phyloP scores from a whole-genome alignment of 2,329 filamentous ascomycete species.

The Penicillium hordei region DNA sequence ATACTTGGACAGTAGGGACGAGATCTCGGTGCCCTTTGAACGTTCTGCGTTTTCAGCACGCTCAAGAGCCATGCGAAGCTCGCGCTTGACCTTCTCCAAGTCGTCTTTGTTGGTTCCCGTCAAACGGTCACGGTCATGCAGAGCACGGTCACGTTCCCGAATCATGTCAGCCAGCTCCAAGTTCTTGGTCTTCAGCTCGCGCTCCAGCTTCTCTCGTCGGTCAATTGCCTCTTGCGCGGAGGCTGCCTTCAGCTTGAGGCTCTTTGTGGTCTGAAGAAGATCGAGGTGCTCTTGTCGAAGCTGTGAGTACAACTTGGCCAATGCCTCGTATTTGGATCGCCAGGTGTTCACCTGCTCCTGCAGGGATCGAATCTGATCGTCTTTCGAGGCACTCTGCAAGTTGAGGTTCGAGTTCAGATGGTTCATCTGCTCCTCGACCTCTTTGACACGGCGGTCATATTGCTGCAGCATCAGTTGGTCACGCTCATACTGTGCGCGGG shows the following conservation, averaged over 20 bases:
- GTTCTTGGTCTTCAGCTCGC: conserved; percentile 99
- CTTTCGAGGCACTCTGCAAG: conserved; percentile 83
- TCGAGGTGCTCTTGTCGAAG: conserved; percentile 93
- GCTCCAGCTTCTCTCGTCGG: conserved; percentile 87
- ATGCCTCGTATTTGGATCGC: conserved; percentile 92
- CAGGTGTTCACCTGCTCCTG: conserved; percentile 98
- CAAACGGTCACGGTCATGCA: conserved; percentile 90
- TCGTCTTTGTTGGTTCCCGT: conserved; percentile 87
- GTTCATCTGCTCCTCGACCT: conserved; percentile 79
- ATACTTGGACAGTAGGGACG: conserved; percentile 90
- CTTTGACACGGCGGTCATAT: conserved; percentile 92
- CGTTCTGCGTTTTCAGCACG: conserved; percentile 89
- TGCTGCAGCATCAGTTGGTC: conserved; percentile 97
- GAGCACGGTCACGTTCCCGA: conserved; percentile 84
- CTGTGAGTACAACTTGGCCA: conserved; percentile 97
- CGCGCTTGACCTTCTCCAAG: conserved; percentile 88
- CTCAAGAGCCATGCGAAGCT: conserved; percentile 87
- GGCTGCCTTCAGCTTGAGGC: conserved; percentile 91
- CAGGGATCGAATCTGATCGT: conserved; percentile 87
- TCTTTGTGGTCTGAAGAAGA: conserved; percentile 92
- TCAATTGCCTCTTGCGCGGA: conserved; percentile 97
- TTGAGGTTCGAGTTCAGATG: conserved; percentile 80
- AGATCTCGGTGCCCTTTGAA: conserved; percentile 91
- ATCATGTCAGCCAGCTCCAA: conserved; percentile 99
- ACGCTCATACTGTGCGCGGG: conserved; percentile 91